Base-by-base conservation (phyloP, 192 early-diverging fungal species). In the Entomortierella chlamydospora region DNA sequence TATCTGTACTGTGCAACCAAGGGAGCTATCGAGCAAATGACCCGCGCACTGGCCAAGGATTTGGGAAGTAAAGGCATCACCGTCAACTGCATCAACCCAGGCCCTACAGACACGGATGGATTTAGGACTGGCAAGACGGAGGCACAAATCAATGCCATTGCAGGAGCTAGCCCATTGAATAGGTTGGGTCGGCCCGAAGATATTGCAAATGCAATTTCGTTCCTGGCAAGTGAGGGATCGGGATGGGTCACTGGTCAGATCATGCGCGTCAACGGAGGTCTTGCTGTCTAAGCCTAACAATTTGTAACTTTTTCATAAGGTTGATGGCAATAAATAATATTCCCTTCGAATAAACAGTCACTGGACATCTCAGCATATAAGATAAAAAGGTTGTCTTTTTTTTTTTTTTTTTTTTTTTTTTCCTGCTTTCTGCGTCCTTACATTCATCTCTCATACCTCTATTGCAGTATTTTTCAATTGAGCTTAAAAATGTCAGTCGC, bases 11-110 rank as follows among this genome's bases (percentile, higher is more conserved):
- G 84, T n/a, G 83, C 95, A 4, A 93, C 93, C 73, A 95, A 96
- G 84, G 92, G 93, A 47, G 93, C 90, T n/a, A 85, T 91, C 63
- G 86, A 93, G 76, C 93, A 92, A 33, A 83, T 96, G 73, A 88
- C 86, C 83, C 91, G 91, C 85, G 90, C 91, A 20, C 83, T 96
- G 66, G 91, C 94, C 31, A 82, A 68, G 73, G 73, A 76, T 68
- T 45, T 76, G 34, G 73, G 73, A 8, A 15, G 59, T 4, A 68
- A 57, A 12, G 73, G 73, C 20, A 63, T 76, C 12, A 76, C 65
- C 15, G 73, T 68, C 60, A 76, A 76, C 45, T 68, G 60, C 31
- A 18, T 76, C 20, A 76, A 62, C 22, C 73, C 73, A 1, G 73
- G 73, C 3, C 58, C 72, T 0, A 74, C 72, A 26, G 72, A 74